These are phyloP conservation scores for Phytophthora tubulina DNA, from an alignment of 352 stramenopile species.

Conservation along the genomic window DNA sequence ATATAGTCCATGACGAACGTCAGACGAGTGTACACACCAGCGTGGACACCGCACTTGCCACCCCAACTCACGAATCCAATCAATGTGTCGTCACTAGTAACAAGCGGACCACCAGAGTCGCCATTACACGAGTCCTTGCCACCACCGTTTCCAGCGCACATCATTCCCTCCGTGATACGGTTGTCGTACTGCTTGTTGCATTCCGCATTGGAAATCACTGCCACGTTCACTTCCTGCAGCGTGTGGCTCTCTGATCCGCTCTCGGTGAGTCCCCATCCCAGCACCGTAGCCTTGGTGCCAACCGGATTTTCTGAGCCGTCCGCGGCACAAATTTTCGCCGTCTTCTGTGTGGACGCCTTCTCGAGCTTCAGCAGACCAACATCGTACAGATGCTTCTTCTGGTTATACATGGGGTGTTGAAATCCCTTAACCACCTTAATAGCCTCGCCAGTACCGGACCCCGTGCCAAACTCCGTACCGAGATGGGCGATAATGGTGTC, in stretches of 20 bases:
- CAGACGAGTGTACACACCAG: conserved; percentile 67
- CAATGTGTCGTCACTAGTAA: conserved; percentile 50
- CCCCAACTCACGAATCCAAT: conserved; percentile 74
- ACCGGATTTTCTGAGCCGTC: conserved; percentile 60
- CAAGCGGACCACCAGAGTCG: conserved; percentile 67
- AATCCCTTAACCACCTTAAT: conserved; percentile 39
- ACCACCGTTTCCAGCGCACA: conserved; percentile 58
- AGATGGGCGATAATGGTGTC: conserved; percentile 48
- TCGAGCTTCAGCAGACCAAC: conserved; percentile 42
- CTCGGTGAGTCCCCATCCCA: conserved; percentile 64
- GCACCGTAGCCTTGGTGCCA: conserved; percentile 57
- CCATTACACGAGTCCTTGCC: conserved; percentile 72
- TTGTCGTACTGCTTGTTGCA: conserved; percentile 67
- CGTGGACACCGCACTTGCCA: conserved; percentile 54
- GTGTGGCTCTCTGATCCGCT: conserved; percentile 31
- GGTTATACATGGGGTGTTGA: conserved; percentile 39
- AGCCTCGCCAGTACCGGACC: conserved; percentile 17
- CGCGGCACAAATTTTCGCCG: conserved; percentile 44
- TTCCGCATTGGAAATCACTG: conserved; percentile 59
- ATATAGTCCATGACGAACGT: conserved; percentile 62
- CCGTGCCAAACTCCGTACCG: conserved; percentile 25
- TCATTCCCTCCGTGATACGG: conserved; percentile 65
- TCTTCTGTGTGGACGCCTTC: conserved; percentile 31
- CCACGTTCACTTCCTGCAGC: conserved; percentile 61
- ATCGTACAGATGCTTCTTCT: conserved; percentile 38